Percentiles rank a stretch among this genome's conserved stretches.
phyloP scores from a whole-genome alignment of 2,329 filamentous ascomycete genomes.

The Gyromitra esculenta region DNA sequence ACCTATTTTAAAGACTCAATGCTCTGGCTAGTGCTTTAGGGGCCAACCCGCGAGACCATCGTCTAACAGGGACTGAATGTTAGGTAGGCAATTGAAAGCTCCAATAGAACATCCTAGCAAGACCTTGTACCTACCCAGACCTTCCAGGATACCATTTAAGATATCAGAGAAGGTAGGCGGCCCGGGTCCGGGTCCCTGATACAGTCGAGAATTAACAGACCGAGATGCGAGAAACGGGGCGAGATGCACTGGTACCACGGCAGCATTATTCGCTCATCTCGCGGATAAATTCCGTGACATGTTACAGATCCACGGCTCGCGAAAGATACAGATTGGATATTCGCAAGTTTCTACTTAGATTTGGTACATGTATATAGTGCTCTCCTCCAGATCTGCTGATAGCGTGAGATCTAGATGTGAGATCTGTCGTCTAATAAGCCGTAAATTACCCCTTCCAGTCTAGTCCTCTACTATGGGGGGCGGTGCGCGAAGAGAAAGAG shows the following conservation, averaged over 20 bases:
- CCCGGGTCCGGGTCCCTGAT: no score
- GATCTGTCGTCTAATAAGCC: conserved; percentile 11
- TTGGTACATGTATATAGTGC: background rate
- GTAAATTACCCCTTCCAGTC: background rate
- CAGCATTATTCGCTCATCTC: conserved; percentile 31
- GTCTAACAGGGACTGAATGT: no score
- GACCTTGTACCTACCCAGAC: no score
- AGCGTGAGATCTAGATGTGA: conserved; percentile 25
- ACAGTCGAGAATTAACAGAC: no score
- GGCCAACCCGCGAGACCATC: no score
- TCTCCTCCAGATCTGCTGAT: conserved; percentile 23
- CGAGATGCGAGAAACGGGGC: no score
- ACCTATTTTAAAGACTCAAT: no score
- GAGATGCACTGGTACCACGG: background rate
- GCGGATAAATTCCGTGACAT: conserved; percentile 35
- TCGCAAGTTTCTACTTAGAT: background rate
- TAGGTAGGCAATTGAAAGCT: no score
- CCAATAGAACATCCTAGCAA: no score
- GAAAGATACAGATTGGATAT: background rate
- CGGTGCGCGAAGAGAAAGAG: background rate
- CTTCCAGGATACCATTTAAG: no score
- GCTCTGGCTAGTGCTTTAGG: no score
- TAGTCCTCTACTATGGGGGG: background rate
- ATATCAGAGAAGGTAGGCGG: no score
- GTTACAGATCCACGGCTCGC: conserved; percentile 24